Conservation (phyloP, 345 rosid genomes). For the Citrus maxima region DNA sequence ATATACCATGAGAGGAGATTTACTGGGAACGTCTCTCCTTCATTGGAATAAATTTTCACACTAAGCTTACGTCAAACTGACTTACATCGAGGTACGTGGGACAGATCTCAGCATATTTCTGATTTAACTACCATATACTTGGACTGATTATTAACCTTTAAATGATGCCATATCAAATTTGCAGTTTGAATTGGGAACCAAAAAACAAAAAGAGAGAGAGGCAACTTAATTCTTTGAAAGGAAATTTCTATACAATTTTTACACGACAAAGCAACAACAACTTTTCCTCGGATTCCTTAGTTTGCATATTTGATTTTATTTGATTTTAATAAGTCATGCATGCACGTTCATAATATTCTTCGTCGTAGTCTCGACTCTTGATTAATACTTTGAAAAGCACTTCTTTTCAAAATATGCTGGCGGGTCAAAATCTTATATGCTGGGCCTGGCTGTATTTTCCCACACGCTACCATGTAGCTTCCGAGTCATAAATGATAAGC, state of each 20-base stretch:
- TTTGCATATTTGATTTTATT: not conserved
- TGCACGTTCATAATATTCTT: not conserved
- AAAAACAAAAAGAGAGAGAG: no score
- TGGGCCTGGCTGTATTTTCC: not conserved
- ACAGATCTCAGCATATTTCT: no score
- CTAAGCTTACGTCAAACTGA: no score
- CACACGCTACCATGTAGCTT: not conserved
- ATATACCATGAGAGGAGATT: no score
- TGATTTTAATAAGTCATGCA: not conserved
- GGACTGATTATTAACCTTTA: no score
- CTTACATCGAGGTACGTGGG: no score
- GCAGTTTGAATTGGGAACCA: no score
- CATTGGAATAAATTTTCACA: no score
- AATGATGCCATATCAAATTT: no score
- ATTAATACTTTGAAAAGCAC: not conserved
- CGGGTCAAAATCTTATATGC: not conserved
- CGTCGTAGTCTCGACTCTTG: not conserved
- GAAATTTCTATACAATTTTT: not conserved
- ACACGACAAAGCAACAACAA: not conserved
- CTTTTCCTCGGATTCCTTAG: not conserved
- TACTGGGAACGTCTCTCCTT: no score
- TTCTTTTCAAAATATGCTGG: not conserved
- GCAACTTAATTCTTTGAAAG: not conserved
- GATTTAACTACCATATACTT: no score
- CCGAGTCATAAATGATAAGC: not conserved